Percentiles rank a stretch among this genome's conserved stretches.
These are phyloP conservation scores for Cadophora luteo-olivacea DNA, from an alignment of 2,329 filamentous ascomycete species.

Conservation along the genomic window DNA sequence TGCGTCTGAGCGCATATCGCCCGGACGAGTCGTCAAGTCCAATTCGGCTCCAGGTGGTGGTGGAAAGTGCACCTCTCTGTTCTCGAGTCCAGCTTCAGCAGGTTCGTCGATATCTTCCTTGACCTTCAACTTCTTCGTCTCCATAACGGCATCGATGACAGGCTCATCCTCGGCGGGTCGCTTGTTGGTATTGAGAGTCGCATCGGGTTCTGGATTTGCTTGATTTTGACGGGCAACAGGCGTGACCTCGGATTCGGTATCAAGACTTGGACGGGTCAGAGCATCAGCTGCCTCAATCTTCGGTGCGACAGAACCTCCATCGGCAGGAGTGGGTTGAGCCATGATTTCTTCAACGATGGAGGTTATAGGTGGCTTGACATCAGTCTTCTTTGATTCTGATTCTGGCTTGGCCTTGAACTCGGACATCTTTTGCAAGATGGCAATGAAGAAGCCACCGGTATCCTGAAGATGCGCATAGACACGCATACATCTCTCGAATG, in stretches of 20 bases:
- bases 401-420: slow-evolving; percentile 84
- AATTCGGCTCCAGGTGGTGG: slow-evolving; percentile 44
- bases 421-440: slow-evolving; percentile 87
- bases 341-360: slow-evolving; percentile 51
- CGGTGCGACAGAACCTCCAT: slow-evolving; percentile 40
- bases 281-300: slow-evolving; percentile 44
- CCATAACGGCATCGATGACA: slow-evolving; percentile 34
- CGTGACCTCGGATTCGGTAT: slow-evolving; percentile 42
- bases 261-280: slow-evolving; percentile 34
- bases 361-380: slow-evolving; percentile 47
- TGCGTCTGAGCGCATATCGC: slow-evolving; percentile 34
- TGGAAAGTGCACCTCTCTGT: slow-evolving; percentile 45
- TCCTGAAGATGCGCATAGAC: slow-evolving; percentile 96
- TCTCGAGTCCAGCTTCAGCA: slow-evolving; percentile 36
- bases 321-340: slow-evolving; percentile 42
- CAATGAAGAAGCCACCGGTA: slow-evolving; percentile 97
- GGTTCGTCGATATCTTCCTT: slow-evolving; percentile 42
- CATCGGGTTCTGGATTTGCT: slow-evolving; percentile 35
- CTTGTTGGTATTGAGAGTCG: slow-evolving; percentile 43
- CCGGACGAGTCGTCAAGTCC: slow-evolving; percentile 39
- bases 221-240: slow-evolving; percentile 44
- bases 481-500: slow-evolving; percentile 88
- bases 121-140: slow-evolving; percentile 56
- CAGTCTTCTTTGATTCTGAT: slow-evolving; percentile 58
- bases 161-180: slow-evolving; percentile 43